These are phyloP conservation scores for Diospyros kaki DNA, from an alignment of 148 eudicot genomes.

Conservation along the genomic window DNA sequence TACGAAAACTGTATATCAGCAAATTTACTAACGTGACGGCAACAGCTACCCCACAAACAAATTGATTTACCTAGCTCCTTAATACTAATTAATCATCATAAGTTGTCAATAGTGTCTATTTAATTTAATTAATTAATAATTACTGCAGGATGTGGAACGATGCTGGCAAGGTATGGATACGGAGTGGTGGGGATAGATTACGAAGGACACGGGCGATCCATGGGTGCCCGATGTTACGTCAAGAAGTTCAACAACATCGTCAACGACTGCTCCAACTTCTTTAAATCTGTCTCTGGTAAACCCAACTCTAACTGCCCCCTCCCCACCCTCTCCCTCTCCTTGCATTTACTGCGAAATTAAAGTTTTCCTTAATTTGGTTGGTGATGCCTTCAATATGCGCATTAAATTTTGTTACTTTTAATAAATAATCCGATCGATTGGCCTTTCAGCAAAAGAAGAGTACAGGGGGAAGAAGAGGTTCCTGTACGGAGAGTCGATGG, in stretches of 20 bases:
- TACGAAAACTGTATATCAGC: too few species aligned
- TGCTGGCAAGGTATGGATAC: conserved; percentile 77
- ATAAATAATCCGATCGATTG: neutral
- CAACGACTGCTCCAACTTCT: conserved; percentile 68
- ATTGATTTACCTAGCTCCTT: too few species aligned
- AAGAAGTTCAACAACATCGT: conserved; percentile 79
- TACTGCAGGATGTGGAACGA: conserved; percentile 62
- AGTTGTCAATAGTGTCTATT: neutral
- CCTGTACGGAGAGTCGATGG: conserved; percentile 97
- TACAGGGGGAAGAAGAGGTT: conserved; percentile 71
- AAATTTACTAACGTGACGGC: too few species aligned
- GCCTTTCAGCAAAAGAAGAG: conserved; percentile 58
- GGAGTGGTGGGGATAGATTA: conserved; percentile 95
- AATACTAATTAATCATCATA: neutral
- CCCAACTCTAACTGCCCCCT: neutral
- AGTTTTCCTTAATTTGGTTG: neutral
- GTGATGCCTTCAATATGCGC: conserved; percentile 1
- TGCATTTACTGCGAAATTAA: neutral
- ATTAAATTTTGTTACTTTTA: conserved; percentile 14
- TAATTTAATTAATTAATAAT: neutral
- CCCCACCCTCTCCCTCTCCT: conserved; percentile 1
- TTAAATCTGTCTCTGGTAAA: conserved; percentile 83
- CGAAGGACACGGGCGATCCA: conserved; percentile 94
- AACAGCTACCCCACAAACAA: too few species aligned
- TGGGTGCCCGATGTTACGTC: conserved; percentile 94